Evolutionary conservation across 164 flowering plant species (phyloP).

Genomic region (Chloranthus sessilifolius): DNA sequence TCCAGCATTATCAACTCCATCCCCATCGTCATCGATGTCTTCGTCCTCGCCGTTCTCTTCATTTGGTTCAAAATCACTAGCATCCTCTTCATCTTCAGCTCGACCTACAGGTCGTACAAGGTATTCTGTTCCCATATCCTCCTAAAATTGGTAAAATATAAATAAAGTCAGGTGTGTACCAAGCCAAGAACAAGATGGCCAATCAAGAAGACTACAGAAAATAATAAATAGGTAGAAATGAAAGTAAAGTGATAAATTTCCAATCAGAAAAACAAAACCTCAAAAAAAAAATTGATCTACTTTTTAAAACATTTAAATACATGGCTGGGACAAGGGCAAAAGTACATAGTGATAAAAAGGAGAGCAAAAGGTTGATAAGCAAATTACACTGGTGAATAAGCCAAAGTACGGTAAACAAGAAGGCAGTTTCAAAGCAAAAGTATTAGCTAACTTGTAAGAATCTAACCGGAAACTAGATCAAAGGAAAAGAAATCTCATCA

Average conservation of each 20-base stretch:
- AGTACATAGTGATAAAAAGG: no score
- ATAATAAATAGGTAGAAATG: not conserved
- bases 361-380: no score
- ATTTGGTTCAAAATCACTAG: constrained; percentile 73
- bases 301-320: no score
- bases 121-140: constrained; percentile 75
- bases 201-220: not conserved
- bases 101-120: constrained; percentile 58
- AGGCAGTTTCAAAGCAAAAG: no score
- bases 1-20: constrained; percentile 31
- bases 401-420: no score
- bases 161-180: not conserved
- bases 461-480: no score
- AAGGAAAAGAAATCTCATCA: no score
- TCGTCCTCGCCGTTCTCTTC: constrained; percentile 73
- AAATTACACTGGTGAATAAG: no score
- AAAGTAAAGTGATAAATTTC: not conserved
- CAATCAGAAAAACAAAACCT: not conserved
- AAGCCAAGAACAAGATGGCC: no score
- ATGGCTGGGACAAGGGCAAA: no score
- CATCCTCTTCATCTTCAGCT: constrained; percentile 79
- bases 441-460: no score
- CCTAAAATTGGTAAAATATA: constrained; percentile 22
- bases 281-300: not conserved
- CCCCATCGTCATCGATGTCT: constrained; percentile 39